A percentile compares a stretch with the other conserved stretches of the same genome.
Conservation (phyloP, 441 rosid species). For the Pelargonium cotyledonis region DNA sequence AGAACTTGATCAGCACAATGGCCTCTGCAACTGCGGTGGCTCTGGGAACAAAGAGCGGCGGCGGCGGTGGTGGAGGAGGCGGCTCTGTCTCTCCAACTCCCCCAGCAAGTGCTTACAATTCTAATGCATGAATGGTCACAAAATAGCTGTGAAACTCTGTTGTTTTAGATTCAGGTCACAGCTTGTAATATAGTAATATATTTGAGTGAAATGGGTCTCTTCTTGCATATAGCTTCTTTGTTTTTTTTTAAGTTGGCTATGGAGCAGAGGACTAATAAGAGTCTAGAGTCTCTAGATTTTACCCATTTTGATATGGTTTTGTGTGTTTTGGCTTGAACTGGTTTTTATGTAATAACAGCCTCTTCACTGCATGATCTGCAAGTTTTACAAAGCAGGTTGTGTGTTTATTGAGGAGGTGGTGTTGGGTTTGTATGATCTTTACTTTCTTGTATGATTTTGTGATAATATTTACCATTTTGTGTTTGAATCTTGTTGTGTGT, state of each 20-base stretch:
- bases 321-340: not conserved
- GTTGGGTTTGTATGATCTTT: not conserved
- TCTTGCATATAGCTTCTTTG: not conserved
- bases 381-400: not conserved
- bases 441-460: not conserved
- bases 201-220: not conserved
- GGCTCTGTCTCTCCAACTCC: not conserved
- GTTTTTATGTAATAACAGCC: not conserved
- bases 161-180: slow-evolving; percentile 1
- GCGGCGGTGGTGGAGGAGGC: not conserved
- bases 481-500: too few relatives aligned
- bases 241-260: not conserved
- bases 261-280: not conserved
- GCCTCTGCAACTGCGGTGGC: not conserved
- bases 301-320: not conserved
- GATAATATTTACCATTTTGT: too few relatives aligned
- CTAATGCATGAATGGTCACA: not conserved
- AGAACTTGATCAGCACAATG: not conserved
- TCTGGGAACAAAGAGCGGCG: not conserved
- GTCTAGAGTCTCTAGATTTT: not conserved
- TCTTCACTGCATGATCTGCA: not conserved
- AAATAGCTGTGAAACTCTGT: not conserved
- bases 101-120: slow-evolving; percentile 1
- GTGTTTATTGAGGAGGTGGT: not conserved
- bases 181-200: not conserved